phyloP scores from a whole-genome alignment of 805 yeast species.

The Metahyphopichia silvanorum region DNA sequence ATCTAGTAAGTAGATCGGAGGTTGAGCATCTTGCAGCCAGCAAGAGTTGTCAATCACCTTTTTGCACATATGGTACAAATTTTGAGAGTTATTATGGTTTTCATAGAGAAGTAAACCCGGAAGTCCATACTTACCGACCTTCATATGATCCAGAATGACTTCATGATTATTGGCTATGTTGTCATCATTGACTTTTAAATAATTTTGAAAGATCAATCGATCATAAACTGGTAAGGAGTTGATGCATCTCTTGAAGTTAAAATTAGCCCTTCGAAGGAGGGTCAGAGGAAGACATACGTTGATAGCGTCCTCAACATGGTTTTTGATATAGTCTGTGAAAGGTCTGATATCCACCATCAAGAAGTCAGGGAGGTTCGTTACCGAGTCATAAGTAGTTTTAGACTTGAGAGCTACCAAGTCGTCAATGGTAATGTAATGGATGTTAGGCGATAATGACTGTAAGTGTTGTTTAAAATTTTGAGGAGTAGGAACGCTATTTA shows the following conservation, averaged over 20 bases:
- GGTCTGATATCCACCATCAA: constrained; percentile 79
- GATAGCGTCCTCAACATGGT: constrained; percentile 58
- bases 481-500: constrained; percentile 16
- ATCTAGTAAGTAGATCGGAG: constrained; percentile 41
- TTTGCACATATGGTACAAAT: constrained; percentile 44
- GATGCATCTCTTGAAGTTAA: constrained; percentile 59
- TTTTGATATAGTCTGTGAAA: constrained; percentile 63
- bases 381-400: background rate
- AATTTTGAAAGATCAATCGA: constrained; percentile 36
- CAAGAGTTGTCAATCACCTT: constrained; percentile 38
- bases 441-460: constrained; percentile 6
- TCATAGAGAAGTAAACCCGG: constrained; percentile 54
- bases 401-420: background rate
- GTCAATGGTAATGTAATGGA: background rate
- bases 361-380: constrained; percentile 6
- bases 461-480: constrained; percentile 12
- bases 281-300: constrained; percentile 91
- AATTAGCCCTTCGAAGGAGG: constrained; percentile 69
- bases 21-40: constrained; percentile 8
- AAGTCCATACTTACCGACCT: constrained; percentile 24
- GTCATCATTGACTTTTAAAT: constrained; percentile 14
- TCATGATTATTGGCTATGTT: constrained; percentile 4
- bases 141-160: too few species aligned
- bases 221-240: constrained; percentile 58
- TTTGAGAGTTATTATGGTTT: constrained; percentile 28